Percentiles rank a stretch among this genome's conserved stretches.
Conservation (phyloP, 371 early-diverging fungal species). For the Rhizopus delemar region DNA sequence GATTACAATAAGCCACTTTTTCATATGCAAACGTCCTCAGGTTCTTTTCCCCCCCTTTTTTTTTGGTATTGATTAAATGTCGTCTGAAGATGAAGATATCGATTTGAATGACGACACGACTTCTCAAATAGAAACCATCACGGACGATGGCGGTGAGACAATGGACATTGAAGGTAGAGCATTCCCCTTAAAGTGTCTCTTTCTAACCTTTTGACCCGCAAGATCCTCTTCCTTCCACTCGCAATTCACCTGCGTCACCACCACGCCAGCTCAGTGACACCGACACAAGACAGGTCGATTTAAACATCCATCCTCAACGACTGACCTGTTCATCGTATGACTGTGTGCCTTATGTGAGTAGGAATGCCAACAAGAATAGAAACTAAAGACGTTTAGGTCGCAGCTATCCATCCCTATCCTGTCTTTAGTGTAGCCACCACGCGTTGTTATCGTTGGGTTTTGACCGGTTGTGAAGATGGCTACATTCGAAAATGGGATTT, state of each 20-base stretch:
- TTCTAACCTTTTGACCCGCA: background rate
- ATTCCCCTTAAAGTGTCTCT: constrained; percentile 3
- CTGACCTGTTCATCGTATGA: constrained; percentile 55
- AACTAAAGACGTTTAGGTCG: constrained; percentile 43
- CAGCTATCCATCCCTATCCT: constrained; percentile 75
- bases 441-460: constrained; percentile 85
- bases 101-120: constrained; percentile 41
- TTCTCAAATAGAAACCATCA: constrained; percentile 34
- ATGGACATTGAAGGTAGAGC: constrained; percentile 40
- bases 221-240: constrained; percentile 17
- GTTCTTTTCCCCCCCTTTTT: background rate
- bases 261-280: constrained; percentile 11
- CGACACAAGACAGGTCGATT: constrained; percentile 35
- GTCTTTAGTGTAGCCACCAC: constrained; percentile 80
- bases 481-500: constrained; percentile 93
- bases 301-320: constrained; percentile 37
- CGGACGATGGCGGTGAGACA: constrained; percentile 39
- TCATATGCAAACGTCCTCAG: too few species aligned
- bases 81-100: constrained; percentile 52
- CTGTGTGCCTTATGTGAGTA: constrained; percentile 56
- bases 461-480: constrained; percentile 93
- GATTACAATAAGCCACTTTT: constrained; percentile 3
- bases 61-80: constrained; percentile 25
- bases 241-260: constrained; percentile 24
- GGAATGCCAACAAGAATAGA: background rate